A percentile compares a stretch with the other conserved stretches of the same genome.
Conservation (phyloP, 2,329 filamentous ascomycete genomes). For the Neonectria coccinea region DNA sequence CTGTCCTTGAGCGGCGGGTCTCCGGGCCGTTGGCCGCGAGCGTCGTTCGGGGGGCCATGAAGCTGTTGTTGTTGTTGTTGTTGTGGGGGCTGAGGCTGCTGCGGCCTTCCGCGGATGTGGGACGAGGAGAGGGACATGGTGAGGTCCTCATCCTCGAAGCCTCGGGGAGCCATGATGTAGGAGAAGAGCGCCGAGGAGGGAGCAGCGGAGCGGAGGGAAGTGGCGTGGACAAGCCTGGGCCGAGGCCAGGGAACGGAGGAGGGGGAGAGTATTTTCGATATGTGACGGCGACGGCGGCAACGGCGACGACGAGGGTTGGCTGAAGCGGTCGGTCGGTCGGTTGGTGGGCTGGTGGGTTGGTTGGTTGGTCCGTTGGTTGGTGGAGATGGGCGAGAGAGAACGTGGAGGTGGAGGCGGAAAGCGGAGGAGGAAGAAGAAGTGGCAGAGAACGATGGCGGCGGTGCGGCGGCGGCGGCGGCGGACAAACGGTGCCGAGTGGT, state of each 20-base stretch:
- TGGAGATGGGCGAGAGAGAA: slow-evolving; percentile 10
- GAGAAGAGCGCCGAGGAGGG: slow-evolving; percentile 46
- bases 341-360: not conserved
- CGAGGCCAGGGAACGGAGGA: slow-evolving; percentile 35
- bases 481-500: not conserved
- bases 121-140: slow-evolving; percentile 79
- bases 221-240: slow-evolving; percentile 26
- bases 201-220: slow-evolving; percentile 1
- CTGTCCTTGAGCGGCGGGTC: slow-evolving; percentile 55
- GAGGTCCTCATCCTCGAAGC: slow-evolving; percentile 84
- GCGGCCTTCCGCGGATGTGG: slow-evolving; percentile 66
- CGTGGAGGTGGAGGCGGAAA: slow-evolving; percentile 4
- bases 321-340: not conserved
- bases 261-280: slow-evolving; percentile 28
- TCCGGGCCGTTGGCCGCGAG: slow-evolving; percentile 47
- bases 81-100: slow-evolving; percentile 46
- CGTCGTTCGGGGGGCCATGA: slow-evolving; percentile 39
- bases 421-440: not conserved
- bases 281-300: slow-evolving; percentile 7
- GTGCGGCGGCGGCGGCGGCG: not conserved
- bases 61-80: slow-evolving; percentile 44
- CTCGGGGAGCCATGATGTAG: slow-evolving; percentile 62
- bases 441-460: not conserved
- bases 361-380: slow-evolving; percentile 14
- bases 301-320: slow-evolving; percentile 10